Evolutionary conservation across 306 rosid genomes (phyloP).

Genomic region (Trifolium dubium): DNA sequence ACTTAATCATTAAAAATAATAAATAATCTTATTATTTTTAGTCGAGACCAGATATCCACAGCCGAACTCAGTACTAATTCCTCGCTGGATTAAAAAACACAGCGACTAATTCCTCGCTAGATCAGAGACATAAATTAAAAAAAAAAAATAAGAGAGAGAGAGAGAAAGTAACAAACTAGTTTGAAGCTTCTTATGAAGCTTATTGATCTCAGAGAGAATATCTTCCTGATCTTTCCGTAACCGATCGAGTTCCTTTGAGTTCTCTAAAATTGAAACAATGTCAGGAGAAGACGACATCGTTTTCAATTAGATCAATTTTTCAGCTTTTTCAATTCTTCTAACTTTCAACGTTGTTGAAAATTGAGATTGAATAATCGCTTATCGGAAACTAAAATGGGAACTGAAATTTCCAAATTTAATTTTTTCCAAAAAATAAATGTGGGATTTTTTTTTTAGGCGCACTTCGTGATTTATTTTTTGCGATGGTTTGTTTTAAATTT

Average conservation of each 20-base stretch:
- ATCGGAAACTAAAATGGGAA: background rate
- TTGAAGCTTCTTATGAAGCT: slow-evolving; percentile 93
- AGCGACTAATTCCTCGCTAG: no score
- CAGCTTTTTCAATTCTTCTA: slow-evolving; percentile 14
- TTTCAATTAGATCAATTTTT: background rate
- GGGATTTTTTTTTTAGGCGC: background rate
- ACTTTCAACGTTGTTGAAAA: no score
- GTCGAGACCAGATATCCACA: no score
- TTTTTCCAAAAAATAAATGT: background rate
- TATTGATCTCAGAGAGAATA: slow-evolving; percentile 75
- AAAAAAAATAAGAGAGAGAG: background rate
- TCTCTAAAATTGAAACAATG: slow-evolving; percentile 69
- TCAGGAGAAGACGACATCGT: slow-evolving; percentile 73
- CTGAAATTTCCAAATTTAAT: slow-evolving; percentile 11
- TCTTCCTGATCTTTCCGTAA: slow-evolving; percentile 84
- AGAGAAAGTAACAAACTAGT: slow-evolving; percentile 46
- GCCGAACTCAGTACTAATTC: no score
- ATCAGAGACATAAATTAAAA: background rate
- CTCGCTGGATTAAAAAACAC: no score
- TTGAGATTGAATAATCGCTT: no score
- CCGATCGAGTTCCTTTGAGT: slow-evolving; percentile 88
- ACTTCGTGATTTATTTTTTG: background rate
- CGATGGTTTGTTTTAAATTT: background rate
- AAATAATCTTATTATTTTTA: background rate
- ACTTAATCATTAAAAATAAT: slow-evolving; percentile 9